Conservation (phyloP, 306 rosid species). For the Glycine latifolia region DNA sequence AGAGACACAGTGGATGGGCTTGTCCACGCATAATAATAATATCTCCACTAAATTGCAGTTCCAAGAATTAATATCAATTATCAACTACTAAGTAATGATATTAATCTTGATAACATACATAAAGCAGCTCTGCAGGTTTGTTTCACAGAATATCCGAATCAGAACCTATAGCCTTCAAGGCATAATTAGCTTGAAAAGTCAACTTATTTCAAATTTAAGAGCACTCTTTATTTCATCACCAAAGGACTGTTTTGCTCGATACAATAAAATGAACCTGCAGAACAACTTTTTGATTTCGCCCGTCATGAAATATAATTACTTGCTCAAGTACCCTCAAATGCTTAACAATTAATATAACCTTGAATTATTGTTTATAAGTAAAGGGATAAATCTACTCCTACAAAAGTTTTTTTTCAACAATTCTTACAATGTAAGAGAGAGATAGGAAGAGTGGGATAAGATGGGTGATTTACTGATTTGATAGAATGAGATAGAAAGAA, state of each 20-base stretch:
- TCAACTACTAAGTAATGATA: background rate
- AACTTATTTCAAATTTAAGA: constrained; percentile 28
- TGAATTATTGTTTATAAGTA: background rate
- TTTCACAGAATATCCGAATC: constrained; percentile 3
- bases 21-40: constrained; percentile 15
- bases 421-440: background rate
- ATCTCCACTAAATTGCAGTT: constrained; percentile 27
- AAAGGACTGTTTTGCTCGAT: constrained; percentile 1
- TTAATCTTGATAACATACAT: constrained; percentile 1
- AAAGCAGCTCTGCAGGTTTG: background rate
- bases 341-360: constrained; percentile 27
- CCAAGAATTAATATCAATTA: constrained; percentile 15
- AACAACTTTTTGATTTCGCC: background rate
- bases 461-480: background rate
- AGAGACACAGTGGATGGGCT: background rate
- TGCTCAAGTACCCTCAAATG: constrained; percentile 27
- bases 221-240: constrained; percentile 14
- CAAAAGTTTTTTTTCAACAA: background rate
- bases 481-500: background rate
- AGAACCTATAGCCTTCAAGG: constrained; percentile 5
- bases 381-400: background rate
- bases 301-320: constrained; percentile 24
- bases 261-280: constrained; percentile 21
- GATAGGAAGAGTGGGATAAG: background rate
- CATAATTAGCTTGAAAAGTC: constrained; percentile 11